Evolutionary conservation across 805 yeast species (phyloP), one percentile per base, ranked within the genome.

Genomic region (Metschnikowia gelsemii): DNA sequence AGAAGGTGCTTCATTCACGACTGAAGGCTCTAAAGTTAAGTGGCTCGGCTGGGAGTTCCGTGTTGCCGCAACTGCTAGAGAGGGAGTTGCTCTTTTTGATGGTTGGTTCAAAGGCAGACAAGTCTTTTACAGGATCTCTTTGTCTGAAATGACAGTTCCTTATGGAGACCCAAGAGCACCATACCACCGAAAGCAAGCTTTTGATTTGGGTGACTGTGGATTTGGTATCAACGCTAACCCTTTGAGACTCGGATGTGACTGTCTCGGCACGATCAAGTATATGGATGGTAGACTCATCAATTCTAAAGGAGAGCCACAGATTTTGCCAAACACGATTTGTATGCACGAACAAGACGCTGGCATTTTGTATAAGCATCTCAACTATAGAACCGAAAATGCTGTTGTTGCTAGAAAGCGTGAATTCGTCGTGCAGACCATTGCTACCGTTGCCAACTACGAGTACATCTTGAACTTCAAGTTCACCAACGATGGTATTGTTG

Each of bases 11-110:
- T 80, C 87, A 2, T 85, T 82, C 69, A 55, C 72, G 17, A 66
- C 79, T 34, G 72, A 73, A 14, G 84, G 82, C 28, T 67, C 76
- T 48, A 79, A 79, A 58, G 74, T 86, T 51, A 63, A 68, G 46
- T 85, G 95, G 95, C 91, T 83, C 67, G 88, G 83, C 18, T 85
- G 93, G 93, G 83, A 80, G 61, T 83, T 85, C 68, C 75, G 83
- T 61, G 85, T 79, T 31, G 73, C 79, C 39, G 69, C 85, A 37
- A 80, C 80, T 55, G 80, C 77, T 38, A 80, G 95, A 71, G 95
- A 85, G 66, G 95, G 95, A 51, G 73, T 83, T 53, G 91, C 82
- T 23, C 51, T 85, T 24, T 84, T 84, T 61, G 86, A 85, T 52
- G 80, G 79, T 38, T 69, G 68, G 57, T 85, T 83, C 71, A 82